phyloP scores from a whole-genome alignment of 306 rosid genomes.

The Cucurbita ficifolia region DNA sequence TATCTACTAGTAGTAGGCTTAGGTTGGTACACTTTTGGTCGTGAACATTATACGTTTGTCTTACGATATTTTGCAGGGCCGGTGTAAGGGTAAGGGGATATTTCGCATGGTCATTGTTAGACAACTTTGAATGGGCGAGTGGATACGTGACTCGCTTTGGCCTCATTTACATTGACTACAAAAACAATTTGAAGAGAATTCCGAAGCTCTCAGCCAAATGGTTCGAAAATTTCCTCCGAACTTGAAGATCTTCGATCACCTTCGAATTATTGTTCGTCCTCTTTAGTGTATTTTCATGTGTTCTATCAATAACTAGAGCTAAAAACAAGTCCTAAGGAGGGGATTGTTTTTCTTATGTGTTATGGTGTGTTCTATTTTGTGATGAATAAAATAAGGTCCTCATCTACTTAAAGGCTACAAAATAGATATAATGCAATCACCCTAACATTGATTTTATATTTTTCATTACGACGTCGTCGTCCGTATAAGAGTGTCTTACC shows the following conservation, averaged over 20 bases:
- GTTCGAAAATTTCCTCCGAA: slow-evolving; percentile 39
- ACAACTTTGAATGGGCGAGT: slow-evolving; percentile 40
- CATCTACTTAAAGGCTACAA: no score
- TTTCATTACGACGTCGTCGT: no score
- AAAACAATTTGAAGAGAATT: slow-evolving; percentile 16
- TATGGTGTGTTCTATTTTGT: not conserved
- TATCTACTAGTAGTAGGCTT: no score
- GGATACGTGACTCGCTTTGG: slow-evolving; percentile 40
- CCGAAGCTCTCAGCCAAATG: slow-evolving; percentile 50
- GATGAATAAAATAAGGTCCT: not conserved
- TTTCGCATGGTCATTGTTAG: slow-evolving; percentile 47
- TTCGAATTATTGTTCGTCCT: not conserved
- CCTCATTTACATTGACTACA: slow-evolving; percentile 28
- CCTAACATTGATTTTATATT: no score
- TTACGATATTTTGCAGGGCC: slow-evolving; percentile 12
- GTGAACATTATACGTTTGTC: no score
- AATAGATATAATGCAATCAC: no score
- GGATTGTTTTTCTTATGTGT: not conserved
- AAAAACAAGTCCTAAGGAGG: not conserved
- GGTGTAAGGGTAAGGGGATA: slow-evolving; percentile 50
- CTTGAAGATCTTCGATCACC: not conserved
- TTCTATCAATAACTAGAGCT: not conserved
- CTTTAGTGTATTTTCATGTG: not conserved
- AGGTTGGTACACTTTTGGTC: no score
- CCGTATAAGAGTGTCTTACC: no score